These are phyloP conservation scores for Aspergillus alliaceus DNA, from an alignment of 2,329 filamentous ascomycete genomes.

Conservation along the genomic window DNA sequence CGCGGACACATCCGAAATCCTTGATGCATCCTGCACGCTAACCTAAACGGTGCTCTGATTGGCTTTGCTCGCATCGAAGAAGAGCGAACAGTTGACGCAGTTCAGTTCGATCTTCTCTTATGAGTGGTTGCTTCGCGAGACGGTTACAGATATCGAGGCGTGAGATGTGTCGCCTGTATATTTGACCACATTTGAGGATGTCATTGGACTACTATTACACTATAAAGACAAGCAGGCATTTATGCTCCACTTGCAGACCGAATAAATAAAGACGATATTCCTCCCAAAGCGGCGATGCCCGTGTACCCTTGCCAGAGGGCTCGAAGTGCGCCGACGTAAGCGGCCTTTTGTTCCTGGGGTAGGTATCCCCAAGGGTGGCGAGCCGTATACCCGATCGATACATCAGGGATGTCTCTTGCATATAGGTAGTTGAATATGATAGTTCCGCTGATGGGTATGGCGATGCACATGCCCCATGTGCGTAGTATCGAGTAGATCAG, in stretches of 20 bases:
- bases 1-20: neutral
- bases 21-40: neutral
- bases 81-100: neutral
- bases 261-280: constrained; percentile 5
- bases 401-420: neutral
- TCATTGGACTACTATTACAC: neutral
- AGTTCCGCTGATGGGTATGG: constrained; percentile 41
- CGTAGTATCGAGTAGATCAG: constrained; percentile 41
- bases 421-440: constrained; percentile 45
- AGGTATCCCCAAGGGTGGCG: neutral
- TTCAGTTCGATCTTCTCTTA: neutral
- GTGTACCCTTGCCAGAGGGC: constrained; percentile 29
- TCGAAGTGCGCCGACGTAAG: constrained; percentile 23
- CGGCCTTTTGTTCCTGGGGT: constrained; percentile 13
- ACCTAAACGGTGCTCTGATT: neutral
- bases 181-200: neutral
- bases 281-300: constrained; percentile 26
- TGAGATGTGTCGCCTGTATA: neutral
- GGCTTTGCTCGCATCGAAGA: neutral
- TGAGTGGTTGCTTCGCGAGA: neutral
- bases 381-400: neutral
- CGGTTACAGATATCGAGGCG: neutral
- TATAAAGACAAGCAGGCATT: neutral
- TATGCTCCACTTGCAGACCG: neutral
- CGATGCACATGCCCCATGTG: constrained; percentile 47